Percentiles rank a stretch among this genome's conserved stretches.
Evolutionary conservation across 2,329 filamentous ascomycete genomes (phyloP).

Genomic region (Aspergillus fischeri): DNA sequence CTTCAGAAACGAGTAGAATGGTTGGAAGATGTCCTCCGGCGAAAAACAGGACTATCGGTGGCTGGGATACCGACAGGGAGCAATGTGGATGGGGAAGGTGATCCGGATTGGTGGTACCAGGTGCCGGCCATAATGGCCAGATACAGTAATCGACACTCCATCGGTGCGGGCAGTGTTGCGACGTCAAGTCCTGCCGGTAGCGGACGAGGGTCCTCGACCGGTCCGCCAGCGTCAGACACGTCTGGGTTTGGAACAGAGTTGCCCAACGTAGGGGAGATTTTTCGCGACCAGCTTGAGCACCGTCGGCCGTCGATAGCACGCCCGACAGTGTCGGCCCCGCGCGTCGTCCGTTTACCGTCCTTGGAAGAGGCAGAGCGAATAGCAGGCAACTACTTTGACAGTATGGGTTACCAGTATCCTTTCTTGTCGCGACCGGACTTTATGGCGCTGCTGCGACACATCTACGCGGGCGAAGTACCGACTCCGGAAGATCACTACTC

Average conservation of each 20-base stretch:
- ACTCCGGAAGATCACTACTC: constrained; percentile 31
- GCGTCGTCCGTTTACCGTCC: constrained; percentile 31
- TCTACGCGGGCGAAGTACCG: constrained; percentile 32
- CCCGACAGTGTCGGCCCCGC: constrained; percentile 25
- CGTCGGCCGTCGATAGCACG: constrained; percentile 33
- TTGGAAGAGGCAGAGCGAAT: constrained; percentile 34
- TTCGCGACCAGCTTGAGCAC: constrained; percentile 37
- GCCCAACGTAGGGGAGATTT: constrained; percentile 38
- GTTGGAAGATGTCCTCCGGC: constrained; percentile 35
- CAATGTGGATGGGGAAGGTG: constrained; percentile 29
- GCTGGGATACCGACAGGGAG: constrained; percentile 30
- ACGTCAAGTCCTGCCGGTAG: constrained; percentile 7
- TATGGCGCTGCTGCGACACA: constrained; percentile 28
- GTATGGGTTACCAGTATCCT: constrained; percentile 37
- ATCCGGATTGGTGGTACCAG: constrained; percentile 37
- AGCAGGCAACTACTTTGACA: constrained; percentile 34
- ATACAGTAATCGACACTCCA: constrained; percentile 17
- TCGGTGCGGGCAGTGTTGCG: constrained; percentile 13
- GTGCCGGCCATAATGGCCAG: constrained; percentile 34
- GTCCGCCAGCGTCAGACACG: constrained; percentile 14
- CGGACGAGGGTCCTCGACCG: constrained; percentile 15
- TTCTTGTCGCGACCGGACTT: constrained; percentile 35
- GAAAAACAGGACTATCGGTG: constrained; percentile 33
- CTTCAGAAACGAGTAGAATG: constrained; percentile 38
- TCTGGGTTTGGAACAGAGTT: constrained; percentile 28